A percentile compares a stretch with the other conserved stretches of the same genome.
Conservation (phyloP, 768 basidiomycete species). For the Kwoniella europaea region DNA sequence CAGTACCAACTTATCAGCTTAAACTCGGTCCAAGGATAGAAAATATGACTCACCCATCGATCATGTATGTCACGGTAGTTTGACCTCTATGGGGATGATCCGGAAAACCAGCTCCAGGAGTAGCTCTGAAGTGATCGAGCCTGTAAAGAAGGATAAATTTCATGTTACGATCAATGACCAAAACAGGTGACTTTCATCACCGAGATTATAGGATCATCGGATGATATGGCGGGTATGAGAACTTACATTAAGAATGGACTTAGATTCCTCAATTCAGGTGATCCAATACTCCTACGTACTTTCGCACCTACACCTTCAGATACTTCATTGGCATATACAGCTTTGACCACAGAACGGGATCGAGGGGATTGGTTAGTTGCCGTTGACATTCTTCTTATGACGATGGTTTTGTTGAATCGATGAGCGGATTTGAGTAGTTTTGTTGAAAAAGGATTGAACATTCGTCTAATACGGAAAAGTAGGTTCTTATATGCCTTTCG, state of each 20-base stretch:
- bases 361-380: slow-evolving; percentile 58
- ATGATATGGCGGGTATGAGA: not conserved
- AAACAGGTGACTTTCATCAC: too few species aligned
- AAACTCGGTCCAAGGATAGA: slow-evolving; percentile 45
- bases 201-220: not conserved
- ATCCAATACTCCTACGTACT: slow-evolving; percentile 86
- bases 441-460: not conserved
- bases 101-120: slow-evolving; percentile 67
- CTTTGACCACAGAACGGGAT: slow-evolving; percentile 72
- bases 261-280: slow-evolving; percentile 72
- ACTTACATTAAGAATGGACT: slow-evolving; percentile 83
- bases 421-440: too few species aligned
- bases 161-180: too few species aligned
- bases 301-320: slow-evolving; percentile 73
- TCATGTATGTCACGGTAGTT: slow-evolving; percentile 73
- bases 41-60: slow-evolving; percentile 65
- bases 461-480: not conserved
- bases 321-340: slow-evolving; percentile 67
- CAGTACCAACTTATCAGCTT: not conserved
- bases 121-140: slow-evolving; percentile 74
- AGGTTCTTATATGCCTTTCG: not conserved
- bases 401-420: not conserved
- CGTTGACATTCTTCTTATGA: not conserved
- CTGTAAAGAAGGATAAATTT: slow-evolving; percentile 19
- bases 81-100: slow-evolving; percentile 73